A percentile compares a stretch with the other conserved stretches of the same genome.
These are phyloP conservation scores for Ascocoryne sarcoides DNA, from an alignment of 2,329 filamentous ascomycete genomes.

Conservation along the genomic window DNA sequence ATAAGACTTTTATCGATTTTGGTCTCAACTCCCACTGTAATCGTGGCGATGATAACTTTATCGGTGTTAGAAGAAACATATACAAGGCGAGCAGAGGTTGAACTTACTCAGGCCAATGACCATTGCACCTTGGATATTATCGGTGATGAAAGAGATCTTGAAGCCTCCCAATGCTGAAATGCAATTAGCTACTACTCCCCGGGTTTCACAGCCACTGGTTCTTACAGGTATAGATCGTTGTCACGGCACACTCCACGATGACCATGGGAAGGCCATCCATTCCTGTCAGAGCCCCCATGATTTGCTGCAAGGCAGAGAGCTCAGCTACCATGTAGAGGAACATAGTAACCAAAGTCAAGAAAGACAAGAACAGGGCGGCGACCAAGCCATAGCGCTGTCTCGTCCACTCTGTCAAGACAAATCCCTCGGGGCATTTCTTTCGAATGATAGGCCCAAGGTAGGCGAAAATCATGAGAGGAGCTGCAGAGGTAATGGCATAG, in stretches of 20 bases:
- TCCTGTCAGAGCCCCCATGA: conserved; percentile 64
- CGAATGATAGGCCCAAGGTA: conserved; percentile 69
- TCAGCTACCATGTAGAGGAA: conserved; percentile 85
- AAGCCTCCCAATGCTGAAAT: conserved; percentile 65
- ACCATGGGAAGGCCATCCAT: conserved; percentile 66
- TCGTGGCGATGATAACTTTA: conserved; percentile 59
- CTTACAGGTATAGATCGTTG: conserved; percentile 75
- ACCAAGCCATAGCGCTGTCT: conserved; percentile 65
- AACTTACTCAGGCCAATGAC: conserved; percentile 52
- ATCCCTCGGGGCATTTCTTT: conserved; percentile 71
- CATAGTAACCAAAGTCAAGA: conserved; percentile 70
- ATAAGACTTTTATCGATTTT: conserved; percentile 63
- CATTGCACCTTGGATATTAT: conserved; percentile 74
- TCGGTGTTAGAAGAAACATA: neutral
- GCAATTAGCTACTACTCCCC: conserved; percentile 5
- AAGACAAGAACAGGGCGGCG: conserved; percentile 64
- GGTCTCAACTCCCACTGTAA: conserved; percentile 69
- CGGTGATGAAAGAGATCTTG: conserved; percentile 74
- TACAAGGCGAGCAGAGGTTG: neutral
- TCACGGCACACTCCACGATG: conserved; percentile 69
- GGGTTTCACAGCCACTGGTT: neutral
- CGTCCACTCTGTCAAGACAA: conserved; percentile 79
- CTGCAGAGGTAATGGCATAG: conserved; percentile 63
- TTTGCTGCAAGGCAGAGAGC: conserved; percentile 72
- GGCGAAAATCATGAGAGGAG: conserved; percentile 68